These are phyloP conservation scores for Pholiota adiposa DNA, from an alignment of 1,284 basidiomycete species.

Conservation along the genomic window DNA sequence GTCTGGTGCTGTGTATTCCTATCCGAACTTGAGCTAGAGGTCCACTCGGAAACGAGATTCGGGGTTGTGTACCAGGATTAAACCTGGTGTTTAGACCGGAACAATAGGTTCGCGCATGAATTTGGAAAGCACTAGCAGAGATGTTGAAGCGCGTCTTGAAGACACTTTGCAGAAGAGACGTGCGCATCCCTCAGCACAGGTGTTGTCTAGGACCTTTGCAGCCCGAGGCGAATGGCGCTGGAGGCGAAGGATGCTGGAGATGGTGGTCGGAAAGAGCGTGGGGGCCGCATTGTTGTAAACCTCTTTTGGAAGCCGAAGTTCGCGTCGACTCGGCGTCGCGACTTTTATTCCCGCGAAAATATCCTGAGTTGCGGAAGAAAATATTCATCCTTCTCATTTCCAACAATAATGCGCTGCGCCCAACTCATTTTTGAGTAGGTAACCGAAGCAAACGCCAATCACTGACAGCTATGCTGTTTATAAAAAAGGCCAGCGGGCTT, in stretches of 20 bases:
- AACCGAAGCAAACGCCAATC: too few relatives aligned
- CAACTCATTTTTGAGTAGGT: not conserved
- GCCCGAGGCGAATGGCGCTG: too few relatives aligned
- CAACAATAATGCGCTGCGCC: not conserved
- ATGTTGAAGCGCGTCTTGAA: not conserved
- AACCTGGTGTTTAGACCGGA: not conserved
- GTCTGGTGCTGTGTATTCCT: not conserved
- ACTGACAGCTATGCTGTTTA: not conserved
- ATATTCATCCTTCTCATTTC: not conserved
- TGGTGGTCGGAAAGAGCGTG: not conserved
- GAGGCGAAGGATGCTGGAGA: too few relatives aligned
- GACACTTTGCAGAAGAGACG: not conserved
- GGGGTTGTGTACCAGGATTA: not conserved
- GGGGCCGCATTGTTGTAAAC: not conserved
- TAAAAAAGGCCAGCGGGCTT: not conserved
- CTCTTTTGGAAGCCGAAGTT: not conserved
- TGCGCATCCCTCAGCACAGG: not conserved
- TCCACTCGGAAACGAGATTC: not conserved
- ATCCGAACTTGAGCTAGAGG: not conserved
- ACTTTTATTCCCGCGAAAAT: not conserved
- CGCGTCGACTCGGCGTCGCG: not conserved
- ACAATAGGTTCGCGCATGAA: not conserved
- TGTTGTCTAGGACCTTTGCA: not conserved
- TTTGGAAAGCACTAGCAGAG: not conserved
- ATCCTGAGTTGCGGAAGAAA: not conserved